Evolutionary conservation across 768 basidiomycete species (phyloP), one percentile per base, ranked within the genome.

Genomic region (Lentinula sp.): DNA sequence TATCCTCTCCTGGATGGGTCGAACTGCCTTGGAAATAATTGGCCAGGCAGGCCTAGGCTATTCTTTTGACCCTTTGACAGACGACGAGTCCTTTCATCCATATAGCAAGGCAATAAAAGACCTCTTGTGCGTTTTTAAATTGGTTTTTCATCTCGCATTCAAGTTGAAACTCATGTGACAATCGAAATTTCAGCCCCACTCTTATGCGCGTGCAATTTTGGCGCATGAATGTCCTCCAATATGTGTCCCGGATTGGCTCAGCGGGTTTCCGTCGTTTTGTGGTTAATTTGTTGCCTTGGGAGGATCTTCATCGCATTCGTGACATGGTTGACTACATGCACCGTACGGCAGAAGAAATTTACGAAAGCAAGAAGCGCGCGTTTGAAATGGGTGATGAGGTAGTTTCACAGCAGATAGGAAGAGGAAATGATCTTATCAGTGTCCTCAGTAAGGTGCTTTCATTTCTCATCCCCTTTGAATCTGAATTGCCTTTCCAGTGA

Each of bases 361-460:
- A 70, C 28, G 59, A 67, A 9, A 65, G 63, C 37, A 75, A 75
- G 66, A 70, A 69, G 50, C 51, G 32, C 23, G 70, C 72, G 2
- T 53, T 73, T 13, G 52, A 42, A 3, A 48, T 61, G 55, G 71
- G 72, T 2, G 69, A 72, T 12, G 66, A 70, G n/a, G 65, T 65
- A 2, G 66, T 67, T 20, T 10, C 62, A 28, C 64, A 67, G 16
- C 71, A 72, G 41, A 57, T 73, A 33, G 71, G 69, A 1, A 68
- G 69, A 51, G 72, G 75, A 16, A 75, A 71, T 33, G 74, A 77
- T 60, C 71, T 77, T 42, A 69, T 75, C 63, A 74, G 74, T 61
- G 69, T 73, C 20, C 65, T 76, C 18, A 65, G 75, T 76, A 33
- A 61, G 52, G 12, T 28, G 4, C 4, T n/a, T 13, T 16, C 6